phyloP scores from a whole-genome alignment of 2,329 filamentous ascomycete species.

The Neocucurbitaria cava region DNA sequence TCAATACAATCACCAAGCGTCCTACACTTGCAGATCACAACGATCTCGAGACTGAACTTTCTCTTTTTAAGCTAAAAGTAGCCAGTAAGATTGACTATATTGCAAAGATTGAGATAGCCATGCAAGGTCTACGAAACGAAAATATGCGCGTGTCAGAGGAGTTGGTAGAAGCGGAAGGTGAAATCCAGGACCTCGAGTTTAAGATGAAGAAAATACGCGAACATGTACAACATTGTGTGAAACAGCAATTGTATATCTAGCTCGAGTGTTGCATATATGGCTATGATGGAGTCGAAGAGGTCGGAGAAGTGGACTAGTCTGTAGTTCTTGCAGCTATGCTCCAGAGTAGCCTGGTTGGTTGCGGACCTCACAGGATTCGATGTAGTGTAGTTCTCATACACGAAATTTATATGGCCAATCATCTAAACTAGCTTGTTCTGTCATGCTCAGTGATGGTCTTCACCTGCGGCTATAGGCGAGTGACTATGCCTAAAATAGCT shows the following conservation, averaged over 20 bases:
- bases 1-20: neutral
- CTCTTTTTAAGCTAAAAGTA: neutral
- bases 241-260: neutral
- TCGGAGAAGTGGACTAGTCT: neutral
- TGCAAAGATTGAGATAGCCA: neutral
- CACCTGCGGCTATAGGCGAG: neutral
- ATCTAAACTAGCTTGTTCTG: no score
- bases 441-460: neutral
- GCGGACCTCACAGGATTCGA: no score
- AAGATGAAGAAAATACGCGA: neutral
- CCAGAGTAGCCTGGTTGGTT: no score
- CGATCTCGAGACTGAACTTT: neutral
- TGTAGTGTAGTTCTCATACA: neutral
- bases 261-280: no score
- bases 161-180: no score
- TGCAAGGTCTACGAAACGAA: neutral
- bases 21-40: neutral
- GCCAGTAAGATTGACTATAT: neutral
- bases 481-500: constrained; percentile 16
- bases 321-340: neutral
- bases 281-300: neutral
- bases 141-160: neutral
- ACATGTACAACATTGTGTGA: neutral
- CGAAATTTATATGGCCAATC: no score
- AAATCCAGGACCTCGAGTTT: neutral